Evolutionary conservation across 805 yeast species (phyloP).

Genomic region (Teunomyces panamensis): DNA sequence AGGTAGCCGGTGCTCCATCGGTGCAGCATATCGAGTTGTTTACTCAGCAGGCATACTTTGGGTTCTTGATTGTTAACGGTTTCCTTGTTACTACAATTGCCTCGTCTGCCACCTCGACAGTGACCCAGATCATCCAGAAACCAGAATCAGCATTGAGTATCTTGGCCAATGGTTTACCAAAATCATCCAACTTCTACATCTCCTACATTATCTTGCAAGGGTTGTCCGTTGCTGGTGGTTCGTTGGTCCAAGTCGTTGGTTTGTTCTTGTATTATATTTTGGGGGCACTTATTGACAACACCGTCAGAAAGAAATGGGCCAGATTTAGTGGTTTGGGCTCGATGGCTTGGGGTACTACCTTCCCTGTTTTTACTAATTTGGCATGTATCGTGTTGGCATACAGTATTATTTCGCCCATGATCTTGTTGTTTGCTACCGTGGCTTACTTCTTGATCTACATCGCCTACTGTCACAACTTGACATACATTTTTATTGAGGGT

Average conservation of each 20-base stretch:
- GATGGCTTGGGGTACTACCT: constrained; percentile 70
- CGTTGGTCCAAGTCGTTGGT: constrained; percentile 65
- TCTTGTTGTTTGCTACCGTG: constrained; percentile 66
- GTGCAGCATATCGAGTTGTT: constrained; percentile 70
- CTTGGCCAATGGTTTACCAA: constrained; percentile 76
- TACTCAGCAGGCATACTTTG: constrained; percentile 87
- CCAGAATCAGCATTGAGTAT: constrained; percentile 74
- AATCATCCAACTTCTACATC: constrained; percentile 87
- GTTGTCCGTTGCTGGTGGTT: constrained; percentile 70
- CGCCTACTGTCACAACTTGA: constrained; percentile 74
- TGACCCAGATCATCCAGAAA: constrained; percentile 59
- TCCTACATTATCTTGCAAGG: constrained; percentile 81
- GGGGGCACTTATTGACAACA: constrained; percentile 55
- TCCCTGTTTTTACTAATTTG: constrained; percentile 72
- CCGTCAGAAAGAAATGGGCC: constrained; percentile 65
- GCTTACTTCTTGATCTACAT: constrained; percentile 73
- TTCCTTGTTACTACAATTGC: constrained; percentile 81
- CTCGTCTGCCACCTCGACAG: constrained; percentile 80
- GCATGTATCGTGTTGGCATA: constrained; percentile 68
- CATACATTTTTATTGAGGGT: constrained; percentile 64
- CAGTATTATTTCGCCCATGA: constrained; percentile 76
- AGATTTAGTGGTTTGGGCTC: constrained; percentile 55
- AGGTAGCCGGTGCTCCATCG: constrained; percentile 68
- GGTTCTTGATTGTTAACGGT: constrained; percentile 86
- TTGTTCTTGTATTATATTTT: constrained; percentile 58